Percentiles rank a stretch among this genome's conserved stretches.
These are phyloP conservation scores for Hypseocharis bilobata DNA, from an alignment of 441 rosid species.

Conservation along the genomic window DNA sequence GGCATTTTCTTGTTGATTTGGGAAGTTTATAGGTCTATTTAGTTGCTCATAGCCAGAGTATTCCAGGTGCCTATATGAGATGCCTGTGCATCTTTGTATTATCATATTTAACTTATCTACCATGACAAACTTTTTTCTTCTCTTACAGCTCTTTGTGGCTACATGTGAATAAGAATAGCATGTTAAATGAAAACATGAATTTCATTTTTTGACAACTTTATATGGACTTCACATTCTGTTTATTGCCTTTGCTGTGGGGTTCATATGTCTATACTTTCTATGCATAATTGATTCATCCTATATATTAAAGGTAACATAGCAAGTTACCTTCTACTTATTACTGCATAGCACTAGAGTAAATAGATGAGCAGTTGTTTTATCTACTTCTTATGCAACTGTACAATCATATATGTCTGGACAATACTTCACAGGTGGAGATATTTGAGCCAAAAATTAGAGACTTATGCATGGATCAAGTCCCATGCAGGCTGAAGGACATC, in stretches of 20 bases:
- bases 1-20: neutral
- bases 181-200: too few relatives aligned
- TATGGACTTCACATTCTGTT: neutral
- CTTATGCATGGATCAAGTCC: slow-evolving; percentile 35
- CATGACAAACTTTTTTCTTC: too few relatives aligned
- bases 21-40: neutral
- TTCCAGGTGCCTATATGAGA: neutral
- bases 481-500: slow-evolving; percentile 68
- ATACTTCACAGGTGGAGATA: slow-evolving; percentile 49
- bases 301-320: neutral
- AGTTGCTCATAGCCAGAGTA: neutral
- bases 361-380: neutral
- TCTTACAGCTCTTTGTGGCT: neutral
- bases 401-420: neutral
- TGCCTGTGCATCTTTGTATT: neutral
- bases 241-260: too few relatives aligned
- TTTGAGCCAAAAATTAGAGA: slow-evolving; percentile 29
- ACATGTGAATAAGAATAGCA: neutral
- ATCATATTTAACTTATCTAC: neutral
- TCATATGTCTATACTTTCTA: too few relatives aligned
- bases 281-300: too few relatives aligned
- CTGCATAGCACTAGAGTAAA: neutral
- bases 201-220: neutral
- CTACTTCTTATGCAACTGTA: neutral
- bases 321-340: neutral